phyloP scores from a whole-genome alignment of 768 basidiomycete species.

The Cyclocybe aegerita region DNA sequence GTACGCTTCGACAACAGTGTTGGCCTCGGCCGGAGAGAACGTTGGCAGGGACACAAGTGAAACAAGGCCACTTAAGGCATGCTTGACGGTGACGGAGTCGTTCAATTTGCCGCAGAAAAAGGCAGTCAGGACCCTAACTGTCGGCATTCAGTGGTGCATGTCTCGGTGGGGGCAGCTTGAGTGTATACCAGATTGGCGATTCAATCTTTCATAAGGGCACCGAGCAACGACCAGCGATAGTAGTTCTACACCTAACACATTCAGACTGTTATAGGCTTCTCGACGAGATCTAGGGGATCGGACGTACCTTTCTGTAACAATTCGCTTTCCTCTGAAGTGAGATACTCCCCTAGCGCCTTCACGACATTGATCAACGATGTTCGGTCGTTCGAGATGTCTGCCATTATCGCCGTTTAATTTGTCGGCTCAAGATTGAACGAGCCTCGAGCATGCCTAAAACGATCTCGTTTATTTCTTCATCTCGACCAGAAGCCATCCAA shows the following conservation, averaged over 20 bases:
- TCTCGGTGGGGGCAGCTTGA: constrained; percentile 3
- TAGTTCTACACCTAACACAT: constrained; percentile 72
- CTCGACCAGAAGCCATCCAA: constrained; percentile 68
- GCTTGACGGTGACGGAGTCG: constrained; percentile 81
- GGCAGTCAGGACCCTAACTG: constrained; percentile 77
- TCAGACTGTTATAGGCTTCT: not conserved
- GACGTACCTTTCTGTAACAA: constrained; percentile 74
- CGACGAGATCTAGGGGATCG: not conserved
- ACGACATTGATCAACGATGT: constrained; percentile 75
- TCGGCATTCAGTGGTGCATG: not conserved
- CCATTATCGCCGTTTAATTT: constrained; percentile 12
- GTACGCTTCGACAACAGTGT: constrained; percentile 62
- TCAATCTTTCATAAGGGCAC: constrained; percentile 64
- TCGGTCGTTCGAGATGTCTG: constrained; percentile 52
- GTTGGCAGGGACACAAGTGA: constrained; percentile 61
- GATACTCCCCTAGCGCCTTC: constrained; percentile 81
- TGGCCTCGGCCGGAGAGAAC: constrained; percentile 65
- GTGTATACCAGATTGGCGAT: constrained; percentile 72
- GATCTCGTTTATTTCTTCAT: constrained; percentile 57
- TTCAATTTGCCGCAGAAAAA: constrained; percentile 89
- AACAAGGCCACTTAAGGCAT: constrained; percentile 75
- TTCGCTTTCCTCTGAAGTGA: constrained; percentile 83
- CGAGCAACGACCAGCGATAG: constrained; percentile 68
- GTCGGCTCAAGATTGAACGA: constrained; percentile 4
- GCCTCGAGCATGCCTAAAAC: constrained; percentile 52